Percentiles rank a stretch among this genome's conserved stretches.
Conservation (phyloP, 768 basidiomycete genomes). For the Coprinopsis strossmayeri region DNA sequence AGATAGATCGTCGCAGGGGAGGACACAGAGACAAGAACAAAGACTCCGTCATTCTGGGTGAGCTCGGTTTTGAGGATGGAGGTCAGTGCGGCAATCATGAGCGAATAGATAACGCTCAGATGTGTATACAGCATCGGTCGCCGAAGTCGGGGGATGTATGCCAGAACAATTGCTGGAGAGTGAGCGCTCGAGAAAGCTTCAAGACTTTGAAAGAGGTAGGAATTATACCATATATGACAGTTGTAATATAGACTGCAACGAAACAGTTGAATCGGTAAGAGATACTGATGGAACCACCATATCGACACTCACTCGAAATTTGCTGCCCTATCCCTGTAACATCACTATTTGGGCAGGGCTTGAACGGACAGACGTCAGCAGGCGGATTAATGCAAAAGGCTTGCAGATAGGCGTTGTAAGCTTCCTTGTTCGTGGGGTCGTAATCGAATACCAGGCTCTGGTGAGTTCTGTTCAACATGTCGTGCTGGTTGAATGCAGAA, state of each 20-base stretch:
- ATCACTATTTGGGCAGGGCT: conserved; percentile 6
- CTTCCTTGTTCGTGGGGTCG: background rate
- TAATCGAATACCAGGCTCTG: background rate
- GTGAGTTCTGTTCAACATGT: too few species aligned
- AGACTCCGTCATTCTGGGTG: conserved; percentile 6
- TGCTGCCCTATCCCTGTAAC: conserved; percentile 8
- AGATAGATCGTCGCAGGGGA: conserved; percentile 7
- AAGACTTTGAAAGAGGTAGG: too few species aligned
- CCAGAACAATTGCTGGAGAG: background rate
- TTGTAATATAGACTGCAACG: conserved; percentile 6
- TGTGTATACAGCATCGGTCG: conserved; percentile 8
- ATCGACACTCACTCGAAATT: conserved; percentile 6
- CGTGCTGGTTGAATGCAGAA: too few species aligned
- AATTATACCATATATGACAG: conserved; percentile 3
- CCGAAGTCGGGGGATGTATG: conserved; percentile 3
- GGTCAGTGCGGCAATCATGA: conserved; percentile 1
- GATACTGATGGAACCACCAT: too few species aligned
- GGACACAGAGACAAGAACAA: background rate
- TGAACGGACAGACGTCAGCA: background rate
- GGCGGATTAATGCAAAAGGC: conserved; percentile 4
- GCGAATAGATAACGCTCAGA: conserved; percentile 2
- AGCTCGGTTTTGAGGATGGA: conserved; percentile 2
- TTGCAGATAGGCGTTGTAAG: background rate
- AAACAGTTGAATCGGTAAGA: background rate
- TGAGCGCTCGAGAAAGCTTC: background rate